A percentile compares a stretch with the other conserved stretches of the same genome.
Conservation (phyloP, 495 filamentous ascomycete species). For the Penicillium antarcticum region DNA sequence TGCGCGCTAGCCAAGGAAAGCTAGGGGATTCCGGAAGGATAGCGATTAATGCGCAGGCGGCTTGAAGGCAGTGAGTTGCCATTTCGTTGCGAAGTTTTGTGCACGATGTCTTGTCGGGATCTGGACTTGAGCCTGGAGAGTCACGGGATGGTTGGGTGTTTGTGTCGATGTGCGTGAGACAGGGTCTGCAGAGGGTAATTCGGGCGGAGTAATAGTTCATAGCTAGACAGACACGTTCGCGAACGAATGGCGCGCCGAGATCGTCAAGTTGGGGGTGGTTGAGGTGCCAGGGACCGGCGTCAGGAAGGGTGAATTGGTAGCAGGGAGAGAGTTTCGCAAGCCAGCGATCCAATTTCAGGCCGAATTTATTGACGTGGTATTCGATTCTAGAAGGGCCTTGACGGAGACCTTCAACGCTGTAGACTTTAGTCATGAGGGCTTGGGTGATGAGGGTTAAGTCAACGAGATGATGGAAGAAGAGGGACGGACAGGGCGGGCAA, state of each 20-base stretch:
- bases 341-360: constrained; percentile 50
- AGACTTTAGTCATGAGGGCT: constrained; percentile 50
- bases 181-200: constrained; percentile 59
- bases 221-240: constrained; percentile 39
- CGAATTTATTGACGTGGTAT: constrained; percentile 43
- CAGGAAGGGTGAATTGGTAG: constrained; percentile 43
- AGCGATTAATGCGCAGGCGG: constrained; percentile 49
- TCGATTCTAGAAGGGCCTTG: constrained; percentile 50
- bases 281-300: constrained; percentile 14
- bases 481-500: constrained; percentile 31
- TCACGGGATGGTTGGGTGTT: not conserved
- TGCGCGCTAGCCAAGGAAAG: constrained; percentile 39
- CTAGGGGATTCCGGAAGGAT: constrained; percentile 44
- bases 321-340: constrained; percentile 38
- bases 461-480: constrained; percentile 44
- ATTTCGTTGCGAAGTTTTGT: constrained; percentile 46
- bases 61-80: constrained; percentile 51
- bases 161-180: constrained; percentile 33
- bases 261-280: constrained; percentile 13
- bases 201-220: constrained; percentile 55
- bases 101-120: too few relatives aligned
- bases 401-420: constrained; percentile 50
- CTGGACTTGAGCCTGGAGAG: constrained; percentile 13
- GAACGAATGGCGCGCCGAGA: constrained; percentile 8
- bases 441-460: constrained; percentile 51